phyloP scores from a whole-genome alignment of 345 rosid genomes.

The Linum usitatissimum region DNA sequence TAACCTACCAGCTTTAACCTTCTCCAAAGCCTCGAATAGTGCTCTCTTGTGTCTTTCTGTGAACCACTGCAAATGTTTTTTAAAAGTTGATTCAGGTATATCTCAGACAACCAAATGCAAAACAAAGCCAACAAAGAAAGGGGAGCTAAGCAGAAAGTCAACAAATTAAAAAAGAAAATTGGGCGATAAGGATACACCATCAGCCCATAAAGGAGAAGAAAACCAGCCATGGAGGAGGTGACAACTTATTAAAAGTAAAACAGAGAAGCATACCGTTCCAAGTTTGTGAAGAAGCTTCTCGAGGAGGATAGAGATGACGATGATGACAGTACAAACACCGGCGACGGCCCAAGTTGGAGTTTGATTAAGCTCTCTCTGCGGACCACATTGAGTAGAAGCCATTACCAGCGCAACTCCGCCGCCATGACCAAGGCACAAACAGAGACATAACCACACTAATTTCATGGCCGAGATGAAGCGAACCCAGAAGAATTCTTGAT shows the following conservation, averaged over 20 bases:
- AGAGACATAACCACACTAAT: background rate
- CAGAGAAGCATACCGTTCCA: conserved; percentile 33
- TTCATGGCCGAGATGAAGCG: conserved; percentile 3
- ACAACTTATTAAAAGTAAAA: too few species aligned
- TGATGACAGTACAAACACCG: conserved; percentile 62
- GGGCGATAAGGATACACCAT: conserved; percentile 1
- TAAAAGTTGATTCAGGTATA: too few species aligned
- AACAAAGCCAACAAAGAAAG: too few species aligned
- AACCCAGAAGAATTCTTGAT: too few species aligned
- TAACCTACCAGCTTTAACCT: conserved; percentile 62
- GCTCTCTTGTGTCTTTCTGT: conserved; percentile 77
- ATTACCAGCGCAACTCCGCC: conserved; percentile 8
- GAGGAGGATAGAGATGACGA: conserved; percentile 57
- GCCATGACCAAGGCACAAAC: conserved; percentile 3
- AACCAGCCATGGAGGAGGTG: too few species aligned
- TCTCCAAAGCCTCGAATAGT: conserved; percentile 77
- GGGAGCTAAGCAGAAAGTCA: background rate
- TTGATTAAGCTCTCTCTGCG: conserved; percentile 45
- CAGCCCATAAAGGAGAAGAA: too few species aligned
- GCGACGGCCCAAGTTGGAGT: conserved; percentile 99
- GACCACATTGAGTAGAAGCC: conserved; percentile 4
- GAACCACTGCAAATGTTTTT: conserved; percentile 41
- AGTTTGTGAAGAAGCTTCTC: conserved; percentile 68
- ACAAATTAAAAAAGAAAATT: background rate
- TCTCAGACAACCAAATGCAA: too few species aligned